Conservation (phyloP, 83 land plant genomes). For the Picea abies region DNA sequence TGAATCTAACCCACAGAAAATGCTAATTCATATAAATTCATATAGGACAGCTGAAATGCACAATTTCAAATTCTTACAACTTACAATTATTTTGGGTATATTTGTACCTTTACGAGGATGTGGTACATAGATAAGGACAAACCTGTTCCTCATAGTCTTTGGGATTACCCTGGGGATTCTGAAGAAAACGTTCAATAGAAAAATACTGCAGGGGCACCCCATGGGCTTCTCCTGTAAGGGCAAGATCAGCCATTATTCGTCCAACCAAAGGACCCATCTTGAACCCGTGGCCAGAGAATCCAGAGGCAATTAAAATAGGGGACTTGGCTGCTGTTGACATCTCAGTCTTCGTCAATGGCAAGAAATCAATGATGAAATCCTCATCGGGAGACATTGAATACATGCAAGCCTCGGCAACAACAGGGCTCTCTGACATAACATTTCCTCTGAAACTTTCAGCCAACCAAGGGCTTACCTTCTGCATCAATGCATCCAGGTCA, state of each 20-base stretch:
- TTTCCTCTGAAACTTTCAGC: not conserved
- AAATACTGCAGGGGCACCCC: slow-evolving; percentile 63
- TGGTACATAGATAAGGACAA: not conserved
- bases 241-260: slow-evolving; percentile 18
- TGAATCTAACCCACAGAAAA: too few relatives aligned
- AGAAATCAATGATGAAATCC: too few relatives aligned
- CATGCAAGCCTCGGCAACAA: too few relatives aligned
- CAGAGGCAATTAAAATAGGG: slow-evolving; percentile 49
- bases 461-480: slow-evolving; percentile 60
- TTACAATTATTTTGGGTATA: not conserved
- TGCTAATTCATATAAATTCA: too few relatives aligned
- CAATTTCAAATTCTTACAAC: not conserved
- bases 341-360: not conserved
- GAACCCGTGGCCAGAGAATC: slow-evolving; percentile 98
- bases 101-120: not conserved
- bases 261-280: too few relatives aligned
- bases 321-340: not conserved
- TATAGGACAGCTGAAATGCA: not conserved
- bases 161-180: slow-evolving; percentile 44
- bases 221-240: slow-evolving; percentile 38
- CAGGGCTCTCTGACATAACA: too few relatives aligned
- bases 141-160: slow-evolving; percentile 16
- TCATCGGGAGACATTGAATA: too few relatives aligned
- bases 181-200: slow-evolving; percentile 51
- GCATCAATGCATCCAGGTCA: not conserved